Evolutionary conservation across 2,329 filamentous ascomycete species (phyloP), one percentile per base, ranked within the genome.

Genomic region (Capronia epimyces): DNA sequence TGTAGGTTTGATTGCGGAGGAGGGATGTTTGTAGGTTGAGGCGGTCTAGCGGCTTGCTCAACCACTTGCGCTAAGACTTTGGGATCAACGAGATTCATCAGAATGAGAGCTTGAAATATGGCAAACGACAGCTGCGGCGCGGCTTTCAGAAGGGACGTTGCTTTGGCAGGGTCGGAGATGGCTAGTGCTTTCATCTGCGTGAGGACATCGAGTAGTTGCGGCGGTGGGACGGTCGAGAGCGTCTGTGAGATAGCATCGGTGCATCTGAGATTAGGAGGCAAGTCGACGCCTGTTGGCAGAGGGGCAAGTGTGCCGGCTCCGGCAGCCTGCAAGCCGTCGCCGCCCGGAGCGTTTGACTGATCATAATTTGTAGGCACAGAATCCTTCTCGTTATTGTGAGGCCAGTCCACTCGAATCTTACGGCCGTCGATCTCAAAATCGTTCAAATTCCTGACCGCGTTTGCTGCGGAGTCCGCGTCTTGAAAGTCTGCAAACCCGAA

Each of bases 401-500:
- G 93, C 71, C 94, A 98, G 70, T 97, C 93, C 49, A 98, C 93
- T 54, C 90, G 82, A 57, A 98, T 79, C 69, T 95, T 95, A 63
- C 93, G 82, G 49, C 89, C 89, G 84, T 95, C 94, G 65, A 96
- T 83, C 67, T 97, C 91, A 71, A 89, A 84, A 68, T 95, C 89
- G 72, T 97, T 95, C 46, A 97, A 75, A 66, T 98, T 97, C 61
- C 91, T 85, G 42, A 97, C 91, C 2, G 93, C 93, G 1, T 89
- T 95, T 31, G 91, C 89, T 25, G 93, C 93, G 21, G 89, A 78
- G 80, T 95, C 91, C 53, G 87, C 83, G 65, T 97, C 93, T 49
- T 89, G 86, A 66, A 95, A 98, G 67, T 97, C 91, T 64, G 90
- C 87, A 64, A 97, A 98, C 29, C 93, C 93, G 67, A 95, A 98